phyloP scores from a whole-genome alignment of 2,329 filamentous ascomycete species.

The Amphichorda felina region DNA sequence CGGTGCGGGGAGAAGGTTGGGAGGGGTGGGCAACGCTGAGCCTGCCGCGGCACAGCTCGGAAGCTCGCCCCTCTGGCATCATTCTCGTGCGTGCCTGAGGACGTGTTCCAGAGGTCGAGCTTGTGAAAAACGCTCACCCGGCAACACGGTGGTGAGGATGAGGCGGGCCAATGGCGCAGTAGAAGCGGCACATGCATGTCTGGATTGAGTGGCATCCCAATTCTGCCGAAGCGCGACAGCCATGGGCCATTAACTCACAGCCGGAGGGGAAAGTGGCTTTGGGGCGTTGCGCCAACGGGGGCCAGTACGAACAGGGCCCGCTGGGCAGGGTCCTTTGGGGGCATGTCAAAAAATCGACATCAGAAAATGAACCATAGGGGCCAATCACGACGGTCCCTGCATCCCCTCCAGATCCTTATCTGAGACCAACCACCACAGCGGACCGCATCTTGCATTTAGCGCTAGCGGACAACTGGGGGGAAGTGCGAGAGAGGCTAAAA shows the following conservation, averaged over 20 bases:
- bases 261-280: too few relatives aligned
- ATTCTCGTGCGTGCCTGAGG: neutral
- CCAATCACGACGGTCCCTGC: conserved; percentile 22
- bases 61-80: too few relatives aligned
- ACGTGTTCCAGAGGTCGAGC: neutral
- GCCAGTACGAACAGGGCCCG: neutral
- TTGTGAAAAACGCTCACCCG: neutral
- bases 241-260: too few relatives aligned
- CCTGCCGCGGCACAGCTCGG: too few relatives aligned
- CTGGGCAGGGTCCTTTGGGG: neutral
- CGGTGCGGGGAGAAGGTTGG: too few relatives aligned
- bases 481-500: too few relatives aligned
- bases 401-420: conserved; percentile 23
- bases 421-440: conserved; percentile 23
- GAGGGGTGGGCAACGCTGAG: too few relatives aligned
- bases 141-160: too few relatives aligned
- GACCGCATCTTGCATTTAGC: too few relatives aligned
- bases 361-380: conserved; percentile 22
- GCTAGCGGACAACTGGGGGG: conserved; percentile 5
- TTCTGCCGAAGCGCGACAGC: too few relatives aligned
- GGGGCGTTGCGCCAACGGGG: too few relatives aligned
- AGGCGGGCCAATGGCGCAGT: neutral
- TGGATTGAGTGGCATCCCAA: too few relatives aligned
- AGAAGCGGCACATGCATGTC: neutral
- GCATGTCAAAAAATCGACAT: conserved; percentile 25